Evolutionary conservation across 352 stramenopile genomes (phyloP).

Genomic region (Globisporangium splendens): DNA sequence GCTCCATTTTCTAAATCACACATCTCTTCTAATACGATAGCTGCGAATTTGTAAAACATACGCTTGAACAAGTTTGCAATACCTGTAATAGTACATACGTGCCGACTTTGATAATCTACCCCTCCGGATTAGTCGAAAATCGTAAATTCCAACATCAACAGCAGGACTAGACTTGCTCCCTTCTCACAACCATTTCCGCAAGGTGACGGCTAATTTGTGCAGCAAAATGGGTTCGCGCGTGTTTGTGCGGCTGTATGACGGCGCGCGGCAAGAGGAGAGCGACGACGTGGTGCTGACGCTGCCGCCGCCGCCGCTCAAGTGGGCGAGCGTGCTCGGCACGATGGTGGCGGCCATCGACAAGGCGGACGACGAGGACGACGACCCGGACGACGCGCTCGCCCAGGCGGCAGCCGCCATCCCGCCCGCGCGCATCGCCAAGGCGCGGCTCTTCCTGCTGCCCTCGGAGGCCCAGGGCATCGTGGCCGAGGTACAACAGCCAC

Average conservation of each 20-base stretch:
- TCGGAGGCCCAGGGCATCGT: conserved; percentile 53
- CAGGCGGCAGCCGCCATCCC: neutral
- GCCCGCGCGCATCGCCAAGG: conserved; percentile 28
- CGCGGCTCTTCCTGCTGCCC: conserved; percentile 62
- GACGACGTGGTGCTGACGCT: conserved; percentile 68
- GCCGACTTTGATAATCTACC: neutral
- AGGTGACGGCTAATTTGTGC: no score
- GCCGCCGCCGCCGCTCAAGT: conserved; percentile 62
- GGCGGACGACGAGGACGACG: conserved; percentile 39
- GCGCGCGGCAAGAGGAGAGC: conserved; percentile 41
- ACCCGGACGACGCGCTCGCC: conserved; percentile 21
- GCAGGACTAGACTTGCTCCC: neutral
- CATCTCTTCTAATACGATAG: neutral
- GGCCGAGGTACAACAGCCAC: conserved; percentile 35
- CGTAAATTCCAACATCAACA: neutral
- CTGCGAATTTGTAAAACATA: no score
- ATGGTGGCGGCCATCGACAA: conserved; percentile 64
- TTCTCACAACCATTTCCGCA: neutral
- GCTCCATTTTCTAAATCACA: neutral
- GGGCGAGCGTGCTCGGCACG: conserved; percentile 49
- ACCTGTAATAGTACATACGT: neutral
- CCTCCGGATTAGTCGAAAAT: neutral
- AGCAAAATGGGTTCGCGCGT: conserved; percentile 51
- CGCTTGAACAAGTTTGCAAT: no score
- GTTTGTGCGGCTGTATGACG: conserved; percentile 77